Percentiles rank a stretch among this genome's conserved stretches.
These are phyloP conservation scores for Chlamydomonas asymmetrica DNA, from an alignment of 139 green algal species.

Conservation along the genomic window DNA sequence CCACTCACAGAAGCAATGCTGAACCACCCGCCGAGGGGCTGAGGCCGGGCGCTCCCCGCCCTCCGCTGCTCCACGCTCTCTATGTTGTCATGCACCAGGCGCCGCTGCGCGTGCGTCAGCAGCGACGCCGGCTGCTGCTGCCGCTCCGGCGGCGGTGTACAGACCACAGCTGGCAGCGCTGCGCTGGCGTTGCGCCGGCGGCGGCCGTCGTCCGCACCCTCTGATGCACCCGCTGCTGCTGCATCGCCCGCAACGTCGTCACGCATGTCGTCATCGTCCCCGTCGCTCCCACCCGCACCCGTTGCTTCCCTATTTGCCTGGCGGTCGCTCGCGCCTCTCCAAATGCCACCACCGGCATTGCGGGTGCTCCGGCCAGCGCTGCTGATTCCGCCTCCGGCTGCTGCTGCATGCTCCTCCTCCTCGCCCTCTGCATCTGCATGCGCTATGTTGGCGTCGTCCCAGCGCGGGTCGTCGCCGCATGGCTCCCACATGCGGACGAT, in stretches of 20 bases:
- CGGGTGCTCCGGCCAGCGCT: background rate
- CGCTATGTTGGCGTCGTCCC: background rate
- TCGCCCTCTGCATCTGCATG: background rate
- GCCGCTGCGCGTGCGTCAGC: background rate
- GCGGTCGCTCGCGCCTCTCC: background rate
- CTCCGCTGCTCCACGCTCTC: conserved; percentile 8
- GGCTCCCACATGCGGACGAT: conserved; percentile 59
- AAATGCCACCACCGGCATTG: background rate
- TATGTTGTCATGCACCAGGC: conserved; percentile 3
- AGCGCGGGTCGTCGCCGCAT: background rate
- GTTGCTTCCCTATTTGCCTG: background rate
- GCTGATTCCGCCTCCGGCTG: too few relatives aligned
- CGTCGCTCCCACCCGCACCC: background rate
- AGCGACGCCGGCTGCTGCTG: too few relatives aligned
- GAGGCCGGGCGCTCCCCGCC: too few relatives aligned
- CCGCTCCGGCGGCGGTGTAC: too few relatives aligned
- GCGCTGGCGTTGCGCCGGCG: background rate
- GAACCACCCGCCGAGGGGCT: too few relatives aligned
- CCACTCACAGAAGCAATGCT: too few relatives aligned
- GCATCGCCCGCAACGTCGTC: background rate
- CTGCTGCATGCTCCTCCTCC: background rate
- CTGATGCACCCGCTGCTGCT: background rate
- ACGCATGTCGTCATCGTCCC: background rate
- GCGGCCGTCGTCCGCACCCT: background rate
- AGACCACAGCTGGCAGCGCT: background rate